Evolutionary conservation across 2,329 filamentous ascomycete genomes (phyloP).

Genomic region (Lecanicillium sp.): DNA sequence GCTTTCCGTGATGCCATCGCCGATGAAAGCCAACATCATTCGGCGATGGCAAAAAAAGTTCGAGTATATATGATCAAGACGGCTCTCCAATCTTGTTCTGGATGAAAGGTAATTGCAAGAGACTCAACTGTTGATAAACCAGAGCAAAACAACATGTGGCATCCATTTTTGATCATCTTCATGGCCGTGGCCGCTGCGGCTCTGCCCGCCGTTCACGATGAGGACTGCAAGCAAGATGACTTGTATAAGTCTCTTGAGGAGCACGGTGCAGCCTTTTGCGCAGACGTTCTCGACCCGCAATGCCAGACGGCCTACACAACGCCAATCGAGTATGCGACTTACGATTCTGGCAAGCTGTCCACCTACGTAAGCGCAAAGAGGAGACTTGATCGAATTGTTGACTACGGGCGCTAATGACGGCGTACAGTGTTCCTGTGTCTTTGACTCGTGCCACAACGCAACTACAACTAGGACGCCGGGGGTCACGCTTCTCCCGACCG

Average conservation of each 20-base stretch:
- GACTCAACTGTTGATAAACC: neutral
- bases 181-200: neutral
- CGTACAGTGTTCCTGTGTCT: slow-evolving; percentile 8
- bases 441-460: slow-evolving; percentile 6
- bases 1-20: neutral
- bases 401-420: neutral
- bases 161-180: neutral
- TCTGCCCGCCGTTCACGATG: slow-evolving; percentile 17
- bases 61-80: neutral
- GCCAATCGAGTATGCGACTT: slow-evolving; percentile 24
- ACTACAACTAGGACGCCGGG: neutral
- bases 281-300: slow-evolving; percentile 21
- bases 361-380: slow-evolving; percentile 23
- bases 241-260: slow-evolving; percentile 26
- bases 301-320: slow-evolving; percentile 18
- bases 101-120: neutral
- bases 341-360: slow-evolving; percentile 25
- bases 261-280: slow-evolving; percentile 25
- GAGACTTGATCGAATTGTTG: neutral
- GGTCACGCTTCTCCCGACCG: neutral
- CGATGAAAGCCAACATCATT: no score
- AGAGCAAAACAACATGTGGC: slow-evolving; percentile 1
- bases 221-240: slow-evolving; percentile 23
- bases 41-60: neutral
- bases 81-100: neutral